Evolutionary conservation across 495 filamentous ascomycete genomes (phyloP), one percentile per base, ranked within the genome.

Genomic region (Penicillium taxi): DNA sequence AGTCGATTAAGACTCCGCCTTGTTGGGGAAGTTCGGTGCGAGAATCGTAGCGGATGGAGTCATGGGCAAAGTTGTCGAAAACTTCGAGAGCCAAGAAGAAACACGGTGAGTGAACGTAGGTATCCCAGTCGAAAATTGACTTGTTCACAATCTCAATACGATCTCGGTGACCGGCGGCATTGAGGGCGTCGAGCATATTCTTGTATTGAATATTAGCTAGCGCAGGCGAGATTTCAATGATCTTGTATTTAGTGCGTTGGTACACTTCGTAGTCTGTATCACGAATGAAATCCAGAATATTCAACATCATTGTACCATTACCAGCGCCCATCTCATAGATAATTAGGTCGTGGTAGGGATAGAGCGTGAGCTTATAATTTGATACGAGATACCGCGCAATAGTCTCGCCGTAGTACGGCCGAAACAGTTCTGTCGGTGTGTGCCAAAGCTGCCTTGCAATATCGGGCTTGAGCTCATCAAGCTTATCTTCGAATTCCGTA

Each of bases 261-360:
- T 99, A 99, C 17, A 99, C 90, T 44, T 84, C 81, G 2, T 88
- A 82, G 44, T 99, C 83, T 18, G 77, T 74, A 49, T 84, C 81
- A 41, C 89, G 86, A 58, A 99, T 93, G 64, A 90, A 91, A 67
- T 99, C 89, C 34, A 99, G 72, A 39, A 96, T 88, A 58, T 99
- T 96, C 47, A 87, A 70, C 91, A 99, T 99, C 50, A 99, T 74
- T 3, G 93, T 99, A 27, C 91, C 91, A 52, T 96, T 91, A 39
- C 91, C 91, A 31, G 91, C 91, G 14, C 91, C 91, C 78, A 99
- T 88, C 59, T 99, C 91, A 73, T 96, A 99, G 52, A 99, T 94
- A 42, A 93, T 86, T 32, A 99, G 76, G 66, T 99, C 91, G 61
- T 93, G 80, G 69, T 95, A 94, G 5, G 91, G 93, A 61, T 89